Base-by-base conservation (phyloP, 768 basidiomycete genomes). In the Xanthoconium stramineum region DNA sequence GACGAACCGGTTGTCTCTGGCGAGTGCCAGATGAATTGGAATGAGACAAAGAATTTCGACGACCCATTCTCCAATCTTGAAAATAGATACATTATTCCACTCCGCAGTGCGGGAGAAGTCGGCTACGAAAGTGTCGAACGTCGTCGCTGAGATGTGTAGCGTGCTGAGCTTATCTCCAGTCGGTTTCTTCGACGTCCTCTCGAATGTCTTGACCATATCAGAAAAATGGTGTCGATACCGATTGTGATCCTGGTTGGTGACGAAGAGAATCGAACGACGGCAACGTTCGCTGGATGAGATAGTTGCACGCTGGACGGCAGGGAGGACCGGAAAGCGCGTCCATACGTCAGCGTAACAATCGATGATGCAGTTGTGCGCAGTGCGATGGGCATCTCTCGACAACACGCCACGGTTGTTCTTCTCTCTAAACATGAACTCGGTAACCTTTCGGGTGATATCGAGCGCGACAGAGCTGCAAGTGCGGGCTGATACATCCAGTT, bases 1-100 rank as follows among this genome's bases (percentile, higher is more conserved):
- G 32, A 86, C 56, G 55, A 86, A 85, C 4, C 82, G 72, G 65
- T 86, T 86, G 44, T 84, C 83, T 28, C 76, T 72, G 8, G 83
- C 79, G 28, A 86, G 70, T 0, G 83, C 85, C 32, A 86, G 73
- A 46, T 86, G 85, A 35, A 86, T 84, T 1, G 85, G 84, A 52
- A 86, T 83, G 19, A 86, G 73, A 52, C 84, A 86, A 7, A 86
- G 63, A 1, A 85, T 62, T 20, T 84, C 80, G 3, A 82, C 81
- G 3, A 86, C 68, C 85, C 84, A 86, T 64, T 86, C 83, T 37
- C 85, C 84, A 3, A 72, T 66, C 28, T 69, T 69, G 63, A 80
- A 80, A 3, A 56, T 49, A 0, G 81, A 81, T 6, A 65, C 50
- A 17, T 64, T 2, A 0, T 44, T 43, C 69, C 72, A 72, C 8